Percentiles rank a stretch among this genome's conserved stretches.
Evolutionary conservation across 2,329 filamentous ascomycete genomes (phyloP).

Genomic region (Trichoderma afroharzianum): DNA sequence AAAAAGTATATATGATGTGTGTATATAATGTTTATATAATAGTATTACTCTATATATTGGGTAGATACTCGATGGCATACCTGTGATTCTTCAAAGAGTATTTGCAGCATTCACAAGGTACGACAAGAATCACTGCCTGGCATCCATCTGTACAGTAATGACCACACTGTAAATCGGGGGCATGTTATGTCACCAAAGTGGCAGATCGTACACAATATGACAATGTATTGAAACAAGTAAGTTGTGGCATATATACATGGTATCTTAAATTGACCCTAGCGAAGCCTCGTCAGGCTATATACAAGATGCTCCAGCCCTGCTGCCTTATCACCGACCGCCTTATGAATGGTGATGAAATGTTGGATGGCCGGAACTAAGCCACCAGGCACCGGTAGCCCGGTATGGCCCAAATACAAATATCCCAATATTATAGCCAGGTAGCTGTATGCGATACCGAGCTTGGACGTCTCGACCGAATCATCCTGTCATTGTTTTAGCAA

Average conservation of each 20-base stretch:
- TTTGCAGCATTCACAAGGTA: not conserved
- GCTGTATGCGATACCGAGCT: constrained; percentile 77
- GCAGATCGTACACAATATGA: not conserved
- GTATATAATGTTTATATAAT: not conserved
- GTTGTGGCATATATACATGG: not conserved
- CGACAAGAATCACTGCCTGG: not conserved
- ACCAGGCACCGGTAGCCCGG: not conserved
- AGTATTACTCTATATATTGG: not conserved
- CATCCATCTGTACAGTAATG: not conserved
- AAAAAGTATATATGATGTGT: not conserved
- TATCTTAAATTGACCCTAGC: not conserved
- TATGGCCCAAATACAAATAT: constrained; percentile 61
- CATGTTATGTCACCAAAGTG: not conserved
- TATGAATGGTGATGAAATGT: constrained; percentile 10
- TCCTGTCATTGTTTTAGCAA: constrained; percentile 43
- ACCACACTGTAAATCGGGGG: not conserved
- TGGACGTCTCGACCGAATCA: constrained; percentile 69
- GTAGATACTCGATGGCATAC: not conserved
- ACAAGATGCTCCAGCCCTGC: constrained; percentile 9
- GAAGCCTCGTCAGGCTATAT: not conserved
- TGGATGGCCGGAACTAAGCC: constrained; percentile 19
- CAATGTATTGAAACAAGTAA: not conserved
- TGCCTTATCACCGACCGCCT: not conserved
- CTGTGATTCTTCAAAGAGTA: not conserved
- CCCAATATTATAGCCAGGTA: constrained; percentile 83